Base-by-base conservation (phyloP, 306 rosid genomes). In the Glycine latifolia region DNA sequence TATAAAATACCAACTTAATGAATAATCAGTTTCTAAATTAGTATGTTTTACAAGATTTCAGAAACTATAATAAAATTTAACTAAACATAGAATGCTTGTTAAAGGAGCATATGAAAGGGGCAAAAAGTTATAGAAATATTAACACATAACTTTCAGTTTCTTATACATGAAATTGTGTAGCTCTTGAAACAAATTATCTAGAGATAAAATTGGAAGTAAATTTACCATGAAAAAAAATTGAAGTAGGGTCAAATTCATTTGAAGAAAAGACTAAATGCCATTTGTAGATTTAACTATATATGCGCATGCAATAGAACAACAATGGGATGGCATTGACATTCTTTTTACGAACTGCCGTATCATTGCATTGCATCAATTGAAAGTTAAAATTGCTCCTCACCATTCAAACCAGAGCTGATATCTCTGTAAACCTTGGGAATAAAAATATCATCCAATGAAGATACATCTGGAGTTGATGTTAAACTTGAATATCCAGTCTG, bases 371-470 rank as follows among this genome's bases (percentile, higher is more conserved):
- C 46, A 83, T 26, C 31, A 48, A 55, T 70, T 70, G 54, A 53
- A 61, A 71, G 31, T 60, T 53, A 16, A 31, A 54, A 78, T 39
- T 48, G 55, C 54, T 43, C 17, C 58, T 12, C 74, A 93, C 98
- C 98, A 67, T 73, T 89, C 76, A 93, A 87, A 77, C 89, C 87
- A 66, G 90, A 87, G 87, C 90, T 91, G 83, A 90, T 93, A 75
- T 91, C 94, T 80, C 85, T 83, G 48, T 90, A 90, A 83, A 65
- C 90, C 58, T 83, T 90, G 9, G 94, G 90, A 79, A 80, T 63
- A 72, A 20, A 79, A 67, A 56, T 77, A 26, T 87, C 92, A 0
- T 89, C 90, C 49, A 79, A 67, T 14, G 97, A 90, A 89, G 97
- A 87, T 53, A 75, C 86, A 81, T 86, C 87, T 15, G 93, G 83